A percentile compares a stretch with the other conserved stretches of the same genome.
Conservation (phyloP, 768 basidiomycete species). For the Kwoniella bestiolae region DNA sequence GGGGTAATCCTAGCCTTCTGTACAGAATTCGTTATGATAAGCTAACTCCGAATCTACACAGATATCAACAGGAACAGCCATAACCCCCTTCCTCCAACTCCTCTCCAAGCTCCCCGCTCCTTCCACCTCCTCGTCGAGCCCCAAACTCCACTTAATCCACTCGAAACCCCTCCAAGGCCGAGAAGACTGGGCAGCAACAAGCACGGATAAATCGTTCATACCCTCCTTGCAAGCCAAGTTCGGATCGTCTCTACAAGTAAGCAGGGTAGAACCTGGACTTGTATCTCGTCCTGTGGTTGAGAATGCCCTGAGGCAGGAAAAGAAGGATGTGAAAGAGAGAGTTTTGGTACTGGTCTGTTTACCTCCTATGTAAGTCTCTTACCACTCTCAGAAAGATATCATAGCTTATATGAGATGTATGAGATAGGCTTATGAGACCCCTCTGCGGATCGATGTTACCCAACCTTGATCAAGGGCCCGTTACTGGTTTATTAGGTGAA, state of each 20-base stretch:
- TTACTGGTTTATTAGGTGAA: slow-evolving; percentile 46
- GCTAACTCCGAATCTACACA: slow-evolving; percentile 9
- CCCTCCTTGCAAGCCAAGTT: slow-evolving; percentile 31
- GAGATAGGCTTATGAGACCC: slow-evolving; percentile 44
- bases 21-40: too few relatives aligned
- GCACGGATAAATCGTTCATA: slow-evolving; percentile 13
- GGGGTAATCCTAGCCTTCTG: neutral
- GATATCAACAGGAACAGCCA: slow-evolving; percentile 55
- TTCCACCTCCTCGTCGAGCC: slow-evolving; percentile 2
- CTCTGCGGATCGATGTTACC: slow-evolving; percentile 41
- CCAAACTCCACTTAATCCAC: slow-evolving; percentile 44
- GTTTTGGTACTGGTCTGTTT: slow-evolving; percentile 48
- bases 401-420: too few relatives aligned
- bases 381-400: too few relatives aligned
- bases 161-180: slow-evolving; percentile 26
- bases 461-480: slow-evolving; percentile 42
- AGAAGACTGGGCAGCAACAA: slow-evolving; percentile 30
- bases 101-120: slow-evolving; percentile 43
- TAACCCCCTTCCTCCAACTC: slow-evolving; percentile 55
- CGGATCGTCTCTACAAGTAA: slow-evolving; percentile 16
- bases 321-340: slow-evolving; percentile 9
- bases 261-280: slow-evolving; percentile 21
- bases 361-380: slow-evolving; percentile 47
- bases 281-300: slow-evolving; percentile 13
- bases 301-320: slow-evolving; percentile 1